These are phyloP conservation scores for Fusarium kyushuense DNA, from an alignment of 2,329 filamentous ascomycete species.

Conservation along the genomic window DNA sequence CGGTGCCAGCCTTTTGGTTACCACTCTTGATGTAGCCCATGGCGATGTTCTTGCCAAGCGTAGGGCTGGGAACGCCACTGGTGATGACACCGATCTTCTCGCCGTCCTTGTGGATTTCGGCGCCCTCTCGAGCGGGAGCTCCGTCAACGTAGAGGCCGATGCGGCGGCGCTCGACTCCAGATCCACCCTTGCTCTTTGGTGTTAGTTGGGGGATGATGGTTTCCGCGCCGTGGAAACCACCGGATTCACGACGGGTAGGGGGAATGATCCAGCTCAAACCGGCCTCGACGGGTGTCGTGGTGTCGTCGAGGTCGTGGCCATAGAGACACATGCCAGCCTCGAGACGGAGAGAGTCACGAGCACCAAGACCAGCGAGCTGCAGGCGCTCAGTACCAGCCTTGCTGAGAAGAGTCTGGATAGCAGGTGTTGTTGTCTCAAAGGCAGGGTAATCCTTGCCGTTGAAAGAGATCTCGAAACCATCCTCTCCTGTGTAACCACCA, in stretches of 20 bases:
- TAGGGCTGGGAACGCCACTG: conserved; percentile 90
- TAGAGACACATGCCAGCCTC: conserved; percentile 99
- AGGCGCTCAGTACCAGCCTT: conserved; percentile 71
- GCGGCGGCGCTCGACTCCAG: conserved; percentile 76
- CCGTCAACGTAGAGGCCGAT: conserved; percentile 87
- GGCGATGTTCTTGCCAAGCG: conserved; percentile 88
- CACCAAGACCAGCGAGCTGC: conserved; percentile 87
- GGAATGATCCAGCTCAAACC: conserved; percentile 82
- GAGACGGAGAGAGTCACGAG: conserved; percentile 89
- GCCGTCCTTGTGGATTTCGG: conserved; percentile 76
- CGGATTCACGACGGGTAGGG: conserved; percentile 74
- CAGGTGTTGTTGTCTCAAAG: conserved; percentile 61
- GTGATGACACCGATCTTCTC: conserved; percentile 83
- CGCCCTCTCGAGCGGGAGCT: conserved; percentile 90
- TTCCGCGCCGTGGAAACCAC: conserved; percentile 87
- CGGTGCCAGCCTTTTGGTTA: conserved; percentile 84
- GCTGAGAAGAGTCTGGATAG: conserved; percentile 76
- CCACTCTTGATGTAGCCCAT: conserved; percentile 93
- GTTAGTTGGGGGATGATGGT: conserved; percentile 82
- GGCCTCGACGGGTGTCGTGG: conserved; percentile 70
- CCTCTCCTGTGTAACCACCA: conserved; percentile 96
- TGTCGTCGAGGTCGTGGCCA: conserved; percentile 93
- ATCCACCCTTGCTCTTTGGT: conserved; percentile 77
- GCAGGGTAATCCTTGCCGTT: conserved; percentile 57
- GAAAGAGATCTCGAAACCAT: conserved; percentile 97